Evolutionary conservation across 2,329 filamentous ascomycete genomes (phyloP).

Genomic region (Trichothecium sympodiale): DNA sequence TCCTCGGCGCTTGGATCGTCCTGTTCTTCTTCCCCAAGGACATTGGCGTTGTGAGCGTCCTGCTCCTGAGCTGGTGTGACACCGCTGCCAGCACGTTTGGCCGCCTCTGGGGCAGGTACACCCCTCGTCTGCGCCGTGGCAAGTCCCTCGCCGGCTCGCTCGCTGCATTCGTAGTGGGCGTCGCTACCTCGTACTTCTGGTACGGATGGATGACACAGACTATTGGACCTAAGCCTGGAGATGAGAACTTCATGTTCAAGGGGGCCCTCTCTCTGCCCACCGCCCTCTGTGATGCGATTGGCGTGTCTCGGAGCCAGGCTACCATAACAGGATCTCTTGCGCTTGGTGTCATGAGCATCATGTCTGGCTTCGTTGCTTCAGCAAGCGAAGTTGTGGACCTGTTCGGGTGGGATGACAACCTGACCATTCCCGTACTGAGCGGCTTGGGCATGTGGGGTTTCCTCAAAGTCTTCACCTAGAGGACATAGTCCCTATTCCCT

Average conservation of each 20-base stretch:
- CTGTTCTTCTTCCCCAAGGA: slow-evolving; percentile 88
- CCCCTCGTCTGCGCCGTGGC: slow-evolving; percentile 69
- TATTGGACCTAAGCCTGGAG: slow-evolving; percentile 55
- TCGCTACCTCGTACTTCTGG: slow-evolving; percentile 73
- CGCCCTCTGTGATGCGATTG: slow-evolving; percentile 45
- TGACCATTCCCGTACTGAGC: slow-evolving; percentile 89
- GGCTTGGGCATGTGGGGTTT: slow-evolving; percentile 86
- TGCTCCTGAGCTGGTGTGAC: slow-evolving; percentile 95
- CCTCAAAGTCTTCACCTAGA: slow-evolving; percentile 68
- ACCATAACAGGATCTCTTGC: slow-evolving; percentile 62
- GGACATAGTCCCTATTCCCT: not conserved
- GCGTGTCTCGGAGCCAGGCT: slow-evolving; percentile 45
- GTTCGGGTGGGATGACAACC: slow-evolving; percentile 92
- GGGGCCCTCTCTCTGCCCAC: slow-evolving; percentile 62
- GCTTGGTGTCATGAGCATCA: slow-evolving; percentile 69
- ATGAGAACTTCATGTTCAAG: slow-evolving; percentile 66
- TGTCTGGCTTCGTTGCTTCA: slow-evolving; percentile 80
- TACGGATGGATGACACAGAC: slow-evolving; percentile 76
- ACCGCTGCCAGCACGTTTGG: slow-evolving; percentile 94
- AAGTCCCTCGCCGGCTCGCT: slow-evolving; percentile 87
- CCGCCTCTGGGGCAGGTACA: slow-evolving; percentile 79
- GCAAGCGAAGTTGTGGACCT: slow-evolving; percentile 84
- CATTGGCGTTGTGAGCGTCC: slow-evolving; percentile 75
- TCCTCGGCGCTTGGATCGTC: slow-evolving; percentile 80
- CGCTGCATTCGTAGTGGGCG: slow-evolving; percentile 73